Conservation (phyloP, 2,329 filamentous ascomycete species). For the Aspergillus intermedius region DNA sequence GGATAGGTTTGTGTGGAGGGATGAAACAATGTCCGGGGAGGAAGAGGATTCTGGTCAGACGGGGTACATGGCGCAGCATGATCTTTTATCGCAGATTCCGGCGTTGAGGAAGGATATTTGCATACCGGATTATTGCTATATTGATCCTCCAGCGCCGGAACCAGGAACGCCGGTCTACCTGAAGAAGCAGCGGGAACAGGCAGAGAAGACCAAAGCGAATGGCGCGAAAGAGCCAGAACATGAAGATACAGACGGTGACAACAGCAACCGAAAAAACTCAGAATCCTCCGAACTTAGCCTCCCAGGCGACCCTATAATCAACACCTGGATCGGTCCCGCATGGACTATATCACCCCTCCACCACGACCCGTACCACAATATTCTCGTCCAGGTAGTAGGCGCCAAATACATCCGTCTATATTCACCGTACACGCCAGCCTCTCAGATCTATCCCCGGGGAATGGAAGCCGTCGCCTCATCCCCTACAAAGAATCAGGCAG, state of each 20-base stretch:
- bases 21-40: constrained; percentile 2
- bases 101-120: constrained; percentile 66
- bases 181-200: constrained; percentile 26
- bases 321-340: constrained; percentile 87
- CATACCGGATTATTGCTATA: constrained; percentile 80
- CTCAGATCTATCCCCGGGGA: constrained; percentile 35
- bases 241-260: constrained; percentile 1
- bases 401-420: constrained; percentile 90
- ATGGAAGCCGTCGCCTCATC: constrained; percentile 27
- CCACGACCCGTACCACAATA: constrained; percentile 89
- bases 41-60: constrained; percentile 30
- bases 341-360: constrained; percentile 89
- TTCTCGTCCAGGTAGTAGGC: constrained; percentile 83
- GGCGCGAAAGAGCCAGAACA: constrained; percentile 6
- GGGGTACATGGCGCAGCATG: constrained; percentile 88
- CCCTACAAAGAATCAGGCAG: constrained; percentile 2
- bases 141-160: constrained; percentile 54
- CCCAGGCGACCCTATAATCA: constrained; percentile 57
- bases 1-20: constrained; percentile 48
- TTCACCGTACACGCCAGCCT: constrained; percentile 54
- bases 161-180: constrained; percentile 41
- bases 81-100: constrained; percentile 78
- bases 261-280: constrained; percentile 6
- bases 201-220: constrained; percentile 19
- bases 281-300: constrained; percentile 5